phyloP scores from a whole-genome alignment of 176 grass and related monocot species.

The Neostapfia colusana region DNA sequence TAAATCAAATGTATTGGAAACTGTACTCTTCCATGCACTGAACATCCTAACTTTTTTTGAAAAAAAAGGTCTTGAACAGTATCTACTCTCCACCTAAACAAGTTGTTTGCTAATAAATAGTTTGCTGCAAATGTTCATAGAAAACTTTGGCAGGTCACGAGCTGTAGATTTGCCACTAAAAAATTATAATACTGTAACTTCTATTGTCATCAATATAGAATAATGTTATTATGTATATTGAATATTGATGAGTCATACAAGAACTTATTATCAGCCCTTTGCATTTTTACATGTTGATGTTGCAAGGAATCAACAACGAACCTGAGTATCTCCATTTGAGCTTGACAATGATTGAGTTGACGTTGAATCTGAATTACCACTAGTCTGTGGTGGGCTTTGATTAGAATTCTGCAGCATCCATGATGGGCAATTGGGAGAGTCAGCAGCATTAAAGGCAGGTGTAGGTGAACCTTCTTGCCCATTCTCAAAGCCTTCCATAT shows the following conservation, averaged over 20 bases:
- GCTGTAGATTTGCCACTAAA: not conserved
- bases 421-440: slow-evolving; percentile 64
- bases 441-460: slow-evolving; percentile 37
- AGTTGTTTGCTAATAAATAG: not conserved
- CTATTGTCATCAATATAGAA: slow-evolving; percentile 7
- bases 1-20: slow-evolving; percentile 20
- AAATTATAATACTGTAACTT: not conserved
- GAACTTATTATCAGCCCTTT: not conserved
- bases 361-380: slow-evolving; percentile 84
- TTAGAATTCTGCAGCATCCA: slow-evolving; percentile 66
- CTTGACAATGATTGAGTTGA: slow-evolving; percentile 85
- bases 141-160: slow-evolving; percentile 3
- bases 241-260: not conserved
- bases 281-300: slow-evolving; percentile 19
- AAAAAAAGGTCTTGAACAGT: not conserved
- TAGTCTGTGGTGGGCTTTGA: slow-evolving; percentile 76
- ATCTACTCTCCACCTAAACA: not conserved
- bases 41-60: slow-evolving; percentile 12
- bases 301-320: slow-evolving; percentile 42
- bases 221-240: not conserved
- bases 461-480: slow-evolving; percentile 45
- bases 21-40: not conserved
- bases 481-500: slow-evolving; percentile 66
- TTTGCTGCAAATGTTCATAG: not conserved
- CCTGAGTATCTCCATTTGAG: slow-evolving; percentile 92